Conservation (phyloP, 169 alveolate species). For the Plasmodium gallinaceum region DNA sequence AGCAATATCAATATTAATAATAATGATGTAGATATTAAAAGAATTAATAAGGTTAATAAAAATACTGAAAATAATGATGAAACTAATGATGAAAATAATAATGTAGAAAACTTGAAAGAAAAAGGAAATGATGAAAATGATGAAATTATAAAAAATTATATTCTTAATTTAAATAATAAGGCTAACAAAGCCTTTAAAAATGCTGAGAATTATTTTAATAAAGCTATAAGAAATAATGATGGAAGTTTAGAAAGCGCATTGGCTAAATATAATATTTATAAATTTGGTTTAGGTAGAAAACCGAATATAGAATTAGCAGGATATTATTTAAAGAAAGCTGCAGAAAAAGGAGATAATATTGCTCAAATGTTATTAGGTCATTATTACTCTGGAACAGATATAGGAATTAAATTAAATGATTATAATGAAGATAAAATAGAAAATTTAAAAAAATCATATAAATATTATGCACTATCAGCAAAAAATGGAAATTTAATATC, state of each 20-base stretch:
- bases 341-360: slow-evolving; percentile 89
- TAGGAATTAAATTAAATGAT: slow-evolving; percentile 87
- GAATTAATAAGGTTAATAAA: not conserved
- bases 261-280: slow-evolving; percentile 81
- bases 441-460: slow-evolving; percentile 86
- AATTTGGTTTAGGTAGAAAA: slow-evolving; percentile 86
- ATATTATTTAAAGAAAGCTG: slow-evolving; percentile 84
- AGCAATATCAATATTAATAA: too few relatives aligned
- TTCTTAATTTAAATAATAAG: slow-evolving; percentile 19
- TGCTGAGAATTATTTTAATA: slow-evolving; percentile 67
- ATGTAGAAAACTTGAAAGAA: not conserved
- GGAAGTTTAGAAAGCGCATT: slow-evolving; percentile 52
- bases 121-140: slow-evolving; percentile 7
- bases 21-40: too few relatives aligned
- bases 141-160: slow-evolving; percentile 42
- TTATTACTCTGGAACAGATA: slow-evolving; percentile 89
- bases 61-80: not conserved
- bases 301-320: slow-evolving; percentile 87
- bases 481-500: slow-evolving; percentile 89
- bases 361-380: slow-evolving; percentile 90
- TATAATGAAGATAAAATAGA: slow-evolving; percentile 78
- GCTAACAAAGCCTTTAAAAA: slow-evolving; percentile 15
- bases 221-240: slow-evolving; percentile 49
- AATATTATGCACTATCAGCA: slow-evolving; percentile 88
- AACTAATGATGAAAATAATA: not conserved